Evolutionary conservation across 371 early-diverging fungal species (phyloP), one percentile per base, ranked within the genome.

Genomic region (Batkoa obscura): DNA sequence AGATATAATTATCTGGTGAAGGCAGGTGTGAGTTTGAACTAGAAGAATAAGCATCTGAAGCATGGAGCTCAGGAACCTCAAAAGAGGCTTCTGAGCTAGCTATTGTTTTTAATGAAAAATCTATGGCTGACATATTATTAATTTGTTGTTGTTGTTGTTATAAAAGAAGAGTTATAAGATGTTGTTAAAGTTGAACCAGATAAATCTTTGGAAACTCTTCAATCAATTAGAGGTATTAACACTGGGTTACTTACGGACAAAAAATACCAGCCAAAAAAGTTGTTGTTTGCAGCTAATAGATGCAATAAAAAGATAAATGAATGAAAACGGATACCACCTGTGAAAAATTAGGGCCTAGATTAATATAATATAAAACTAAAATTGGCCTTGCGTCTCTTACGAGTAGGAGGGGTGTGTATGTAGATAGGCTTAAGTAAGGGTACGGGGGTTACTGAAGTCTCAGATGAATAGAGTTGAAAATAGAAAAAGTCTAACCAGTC

Each of bases 11-110:
- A 10, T 53, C 32, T 8, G 53, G 53, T 8, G 53, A 53, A n/a
- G 53, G 53, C 13, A 53, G 53, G n/a, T 53, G 53, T 13, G 53
- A 53, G 53, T 34, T 53, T 15, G 34, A 32, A 10, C 38, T 39
- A n/a, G 53, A 53, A 4, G 53, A 53, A 30, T 36, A 32, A n/a
- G 35, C 39, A 38, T 34, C 34, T 3, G 53, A 53, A 3, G 39
- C 15, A 38, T 53, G 53, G 30, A 53, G 53, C 39, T 53, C 53
- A 39, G 53, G 53, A 41, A 12, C 12, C 45, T 45, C 12, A 45
- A 45, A 23, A 15, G 5, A 12, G 15, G 23, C 5, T 6, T 45
- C 23, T 15, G 23, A 41, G 13, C 5, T 45, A 15, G 45, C 23
- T 23, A 23, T 23, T 23, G 23, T 23, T 23, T 23, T 23, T 23